These are phyloP conservation scores for Syzygium aqueum DNA, from an alignment of 345 rosid genomes.

Conservation along the genomic window DNA sequence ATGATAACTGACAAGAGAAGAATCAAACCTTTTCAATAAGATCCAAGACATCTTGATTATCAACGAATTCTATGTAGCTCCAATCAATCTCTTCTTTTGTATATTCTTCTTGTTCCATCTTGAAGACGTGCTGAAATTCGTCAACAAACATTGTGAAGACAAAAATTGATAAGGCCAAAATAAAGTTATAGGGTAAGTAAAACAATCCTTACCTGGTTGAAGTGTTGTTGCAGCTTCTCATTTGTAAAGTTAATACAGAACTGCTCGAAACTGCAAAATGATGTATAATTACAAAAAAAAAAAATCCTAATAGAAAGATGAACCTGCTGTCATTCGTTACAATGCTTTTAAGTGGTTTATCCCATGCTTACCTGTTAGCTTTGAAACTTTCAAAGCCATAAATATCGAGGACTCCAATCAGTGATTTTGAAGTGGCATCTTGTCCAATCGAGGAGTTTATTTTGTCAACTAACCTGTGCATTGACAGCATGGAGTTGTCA, in stretches of 20 bases:
- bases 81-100: constrained; percentile 89
- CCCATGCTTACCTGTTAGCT: constrained; percentile 49
- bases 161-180: neutral
- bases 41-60: constrained; percentile 93
- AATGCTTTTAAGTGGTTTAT: neutral
- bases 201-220: constrained; percentile 62
- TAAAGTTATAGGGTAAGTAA: neutral
- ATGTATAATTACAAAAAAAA: neutral
- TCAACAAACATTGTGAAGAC: constrained; percentile 2
- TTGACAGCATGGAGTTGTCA: neutral
- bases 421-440: constrained; percentile 69
- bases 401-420: constrained; percentile 89
- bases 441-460: constrained; percentile 87
- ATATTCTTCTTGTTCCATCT: constrained; percentile 99
- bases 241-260: constrained; percentile 94
- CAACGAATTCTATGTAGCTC: constrained; percentile 97
- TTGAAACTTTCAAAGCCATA: constrained; percentile 97
- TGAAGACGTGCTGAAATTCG: constrained; percentile 81
- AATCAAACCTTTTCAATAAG: constrained; percentile 76
- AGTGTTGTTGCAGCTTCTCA: constrained; percentile 97
- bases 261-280: constrained; percentile 74
- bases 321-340: neutral
- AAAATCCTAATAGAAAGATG: neutral
- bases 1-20: neutral
- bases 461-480: constrained; percentile 75